Evolutionary conservation across 371 early-diverging fungal genomes (phyloP).

Genomic region (Zopfochytrium polystomum): DNA sequence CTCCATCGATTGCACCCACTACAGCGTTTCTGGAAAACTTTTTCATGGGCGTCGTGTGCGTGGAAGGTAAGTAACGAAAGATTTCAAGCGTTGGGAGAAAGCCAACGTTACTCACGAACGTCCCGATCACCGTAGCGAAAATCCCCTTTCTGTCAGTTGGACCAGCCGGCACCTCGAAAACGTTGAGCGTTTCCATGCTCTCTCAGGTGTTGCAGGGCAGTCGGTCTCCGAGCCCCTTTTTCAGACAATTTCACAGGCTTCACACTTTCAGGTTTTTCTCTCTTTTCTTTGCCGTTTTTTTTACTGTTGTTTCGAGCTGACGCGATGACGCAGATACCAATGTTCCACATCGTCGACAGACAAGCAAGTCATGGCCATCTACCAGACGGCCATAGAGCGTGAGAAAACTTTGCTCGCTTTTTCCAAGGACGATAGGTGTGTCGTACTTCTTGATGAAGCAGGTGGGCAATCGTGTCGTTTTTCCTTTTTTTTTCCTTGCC

Average conservation of each 20-base stretch:
- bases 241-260: background rate
- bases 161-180: background rate
- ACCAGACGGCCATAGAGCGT: background rate
- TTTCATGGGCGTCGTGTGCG: background rate
- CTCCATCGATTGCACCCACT: background rate
- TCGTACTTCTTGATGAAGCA: background rate
- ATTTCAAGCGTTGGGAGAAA: too few species aligned
- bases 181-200: background rate
- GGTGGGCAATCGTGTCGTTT: too few species aligned
- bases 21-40: background rate
- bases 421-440: background rate
- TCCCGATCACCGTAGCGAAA: background rate
- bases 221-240: background rate
- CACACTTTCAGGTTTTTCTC: background rate
- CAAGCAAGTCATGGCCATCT: background rate
- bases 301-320: background rate
- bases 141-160: background rate
- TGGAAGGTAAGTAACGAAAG: too few species aligned
- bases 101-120: too few species aligned
- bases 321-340: background rate
- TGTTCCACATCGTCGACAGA: background rate
- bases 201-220: background rate
- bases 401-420: background rate
- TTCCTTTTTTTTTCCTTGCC: too few species aligned
- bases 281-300: background rate